phyloP scores from a whole-genome alignment of 2,329 filamentous ascomycete species.

The Gyromitra esculenta region DNA sequence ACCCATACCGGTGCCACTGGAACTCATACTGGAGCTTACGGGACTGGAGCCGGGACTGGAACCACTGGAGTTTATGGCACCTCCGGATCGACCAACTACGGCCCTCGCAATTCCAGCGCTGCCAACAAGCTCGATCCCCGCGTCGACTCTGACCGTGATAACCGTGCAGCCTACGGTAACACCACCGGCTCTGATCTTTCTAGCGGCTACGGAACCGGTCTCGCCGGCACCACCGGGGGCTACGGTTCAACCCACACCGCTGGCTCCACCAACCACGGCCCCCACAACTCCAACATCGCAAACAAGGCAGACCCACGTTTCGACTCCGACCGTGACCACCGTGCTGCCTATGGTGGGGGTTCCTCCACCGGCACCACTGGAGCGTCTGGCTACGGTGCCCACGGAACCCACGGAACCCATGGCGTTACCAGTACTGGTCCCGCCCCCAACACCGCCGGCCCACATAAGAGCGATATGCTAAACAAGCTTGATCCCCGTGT shows the following conservation, averaged over 20 bases:
- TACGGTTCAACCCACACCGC: slow-evolving; percentile 13
- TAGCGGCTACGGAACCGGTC: slow-evolving; percentile 55
- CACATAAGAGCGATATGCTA: slow-evolving; percentile 66
- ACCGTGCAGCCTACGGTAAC: slow-evolving; percentile 44
- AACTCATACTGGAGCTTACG: slow-evolving; percentile 27
- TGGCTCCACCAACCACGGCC: slow-evolving; percentile 59
- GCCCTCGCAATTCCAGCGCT: slow-evolving; percentile 57
- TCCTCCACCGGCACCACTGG: slow-evolving; percentile 59
- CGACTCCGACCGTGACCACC: slow-evolving; percentile 65
- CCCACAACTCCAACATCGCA: slow-evolving; percentile 62
- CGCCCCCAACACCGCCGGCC: slow-evolving; percentile 64
- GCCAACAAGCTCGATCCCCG: slow-evolving; percentile 61
- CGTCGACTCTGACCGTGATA: slow-evolving; percentile 59
- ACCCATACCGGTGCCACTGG: not conserved
- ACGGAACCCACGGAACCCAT: slow-evolving; percentile 60
- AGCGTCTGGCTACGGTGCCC: slow-evolving; percentile 2
- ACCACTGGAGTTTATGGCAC: slow-evolving; percentile 18
- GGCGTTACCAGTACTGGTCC: slow-evolving; percentile 61
- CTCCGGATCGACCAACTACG: slow-evolving; percentile 55
- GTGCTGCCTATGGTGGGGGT: slow-evolving; percentile 48
- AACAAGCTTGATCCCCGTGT: slow-evolving; percentile 69
- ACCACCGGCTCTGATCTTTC: slow-evolving; percentile 64
- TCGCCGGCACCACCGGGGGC: slow-evolving; percentile 55
- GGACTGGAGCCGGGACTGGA: slow-evolving; percentile 58
- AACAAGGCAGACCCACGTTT: slow-evolving; percentile 67